These are phyloP conservation scores for Lenwebbia sp. DNA, from an alignment of 345 rosid genomes.

Conservation along the genomic window DNA sequence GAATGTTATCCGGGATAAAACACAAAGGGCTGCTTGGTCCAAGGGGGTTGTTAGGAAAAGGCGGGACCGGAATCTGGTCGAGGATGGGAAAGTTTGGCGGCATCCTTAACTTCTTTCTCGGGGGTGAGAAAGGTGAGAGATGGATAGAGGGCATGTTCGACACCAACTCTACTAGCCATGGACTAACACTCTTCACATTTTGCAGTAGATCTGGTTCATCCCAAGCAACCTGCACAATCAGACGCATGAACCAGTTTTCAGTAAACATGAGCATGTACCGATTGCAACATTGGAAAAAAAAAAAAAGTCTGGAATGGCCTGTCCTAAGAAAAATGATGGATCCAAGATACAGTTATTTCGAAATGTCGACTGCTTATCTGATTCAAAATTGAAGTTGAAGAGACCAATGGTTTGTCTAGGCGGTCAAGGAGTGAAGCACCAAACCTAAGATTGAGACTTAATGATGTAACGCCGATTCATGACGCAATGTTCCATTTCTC, in stretches of 20 bases:
- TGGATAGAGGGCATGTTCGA: slow-evolving; percentile 65
- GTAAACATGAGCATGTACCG: background rate
- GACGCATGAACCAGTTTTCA: background rate
- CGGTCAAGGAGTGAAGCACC: background rate
- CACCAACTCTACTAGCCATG: slow-evolving; percentile 92
- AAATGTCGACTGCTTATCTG: background rate
- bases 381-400: background rate
- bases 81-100: slow-evolving; percentile 55
- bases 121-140: slow-evolving; percentile 68
- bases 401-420: background rate
- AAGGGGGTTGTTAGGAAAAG: slow-evolving; percentile 53
- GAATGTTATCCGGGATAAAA: slow-evolving; percentile 62
- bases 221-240: slow-evolving; percentile 67
- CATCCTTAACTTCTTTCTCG: slow-evolving; percentile 73
- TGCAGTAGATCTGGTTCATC: slow-evolving; percentile 97
- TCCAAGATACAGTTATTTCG: background rate
- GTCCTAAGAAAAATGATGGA: background rate
- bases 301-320: background rate
- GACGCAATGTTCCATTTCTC: background rate
- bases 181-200: slow-evolving; percentile 86
- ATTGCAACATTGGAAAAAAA: background rate
- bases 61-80: slow-evolving; percentile 44
- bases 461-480: background rate
- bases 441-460: background rate
- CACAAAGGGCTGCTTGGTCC: slow-evolving; percentile 49